Evolutionary conservation across 2,329 filamentous ascomycete species (phyloP), one percentile per base, ranked within the genome.

Genomic region (Stromatinia cepivora): DNA sequence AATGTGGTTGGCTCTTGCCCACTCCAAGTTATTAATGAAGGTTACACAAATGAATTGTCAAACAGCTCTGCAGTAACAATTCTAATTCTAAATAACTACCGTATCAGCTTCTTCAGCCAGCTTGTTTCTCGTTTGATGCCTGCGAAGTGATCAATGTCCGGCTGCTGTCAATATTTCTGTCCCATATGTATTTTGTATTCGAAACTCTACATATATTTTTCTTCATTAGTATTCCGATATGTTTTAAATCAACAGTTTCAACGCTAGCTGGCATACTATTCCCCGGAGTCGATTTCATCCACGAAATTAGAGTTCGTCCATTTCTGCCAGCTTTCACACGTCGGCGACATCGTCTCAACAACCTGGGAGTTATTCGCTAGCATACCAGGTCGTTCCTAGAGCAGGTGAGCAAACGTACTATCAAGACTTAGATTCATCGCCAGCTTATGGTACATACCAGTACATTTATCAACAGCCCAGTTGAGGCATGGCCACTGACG

Each of bases 221-320:
- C 17, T 10, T 8, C 6, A 25, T 53, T 53, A 25, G 28, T 31
- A 53, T 53, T 31, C 52, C 28, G 17, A 20, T 53, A n/a, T n/a
- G n/a, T n/a, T n/a, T n/a, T n/a, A n/a, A n/a, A n/a, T n/a, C n/a
- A n/a, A n/a, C 5, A 25, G 4, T 20, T 10, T 53, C 52, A 31
- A 53, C 4, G 52, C 8, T 17, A 7, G 4, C 25, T 10, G 25
- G 25, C 15, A 42, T 45, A 28, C 39, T 39, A 59, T 9, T 59
- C 57, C 11, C 86, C 85, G 65, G 84, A 85, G 73, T 88, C 84
- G 71, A 86, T 85, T 76, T 86, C 83, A 22, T 81, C 80, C 1
- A 82, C 81, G 10, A 84, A 78, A 72, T 85, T 81, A 3, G 78
- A 77, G 17, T 78, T 74, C 6, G 84, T 86, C 80, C 82, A 88